Conservation (phyloP, 305 asterid species). For the Striga hermonthica region DNA sequence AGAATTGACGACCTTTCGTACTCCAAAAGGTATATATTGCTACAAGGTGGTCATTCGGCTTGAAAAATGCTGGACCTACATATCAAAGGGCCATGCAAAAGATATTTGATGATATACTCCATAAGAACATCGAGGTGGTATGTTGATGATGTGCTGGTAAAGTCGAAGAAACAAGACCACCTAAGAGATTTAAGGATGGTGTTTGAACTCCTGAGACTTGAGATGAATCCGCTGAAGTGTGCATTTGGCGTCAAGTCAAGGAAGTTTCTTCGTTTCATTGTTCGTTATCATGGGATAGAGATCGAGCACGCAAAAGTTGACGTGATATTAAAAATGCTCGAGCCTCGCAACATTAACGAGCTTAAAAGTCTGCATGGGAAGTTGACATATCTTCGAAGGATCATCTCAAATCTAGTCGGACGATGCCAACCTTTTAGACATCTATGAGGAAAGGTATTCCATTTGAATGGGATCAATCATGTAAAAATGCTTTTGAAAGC, state of each 20-base stretch:
- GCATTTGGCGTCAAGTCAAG: neutral
- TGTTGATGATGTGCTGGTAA: neutral
- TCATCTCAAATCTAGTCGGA: neutral
- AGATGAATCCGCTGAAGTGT: neutral
- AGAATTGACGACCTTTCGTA: neutral
- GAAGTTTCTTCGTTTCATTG: neutral
- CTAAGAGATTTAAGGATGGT: neutral
- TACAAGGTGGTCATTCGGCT: neutral
- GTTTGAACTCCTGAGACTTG: neutral
- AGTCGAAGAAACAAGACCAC: neutral
- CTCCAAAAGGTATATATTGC: neutral
- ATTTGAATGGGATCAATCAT: conserved; percentile 2
- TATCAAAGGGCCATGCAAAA: neutral
- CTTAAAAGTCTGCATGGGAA: neutral
- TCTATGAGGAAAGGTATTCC: conserved; percentile 1
- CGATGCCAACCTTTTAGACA: neutral
- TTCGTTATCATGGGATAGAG: neutral
- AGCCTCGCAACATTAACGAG: neutral
- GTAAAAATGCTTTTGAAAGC: neutral
- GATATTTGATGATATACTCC: neutral
- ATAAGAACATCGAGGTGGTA: neutral
- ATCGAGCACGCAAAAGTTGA: neutral
- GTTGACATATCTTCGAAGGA: conserved; percentile 1
- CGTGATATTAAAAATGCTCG: neutral
- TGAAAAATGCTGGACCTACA: too few species aligned